Percentiles rank a stretch among this genome's conserved stretches.
Conservation (phyloP, 805 yeast species). For the Candida insectorum region DNA sequence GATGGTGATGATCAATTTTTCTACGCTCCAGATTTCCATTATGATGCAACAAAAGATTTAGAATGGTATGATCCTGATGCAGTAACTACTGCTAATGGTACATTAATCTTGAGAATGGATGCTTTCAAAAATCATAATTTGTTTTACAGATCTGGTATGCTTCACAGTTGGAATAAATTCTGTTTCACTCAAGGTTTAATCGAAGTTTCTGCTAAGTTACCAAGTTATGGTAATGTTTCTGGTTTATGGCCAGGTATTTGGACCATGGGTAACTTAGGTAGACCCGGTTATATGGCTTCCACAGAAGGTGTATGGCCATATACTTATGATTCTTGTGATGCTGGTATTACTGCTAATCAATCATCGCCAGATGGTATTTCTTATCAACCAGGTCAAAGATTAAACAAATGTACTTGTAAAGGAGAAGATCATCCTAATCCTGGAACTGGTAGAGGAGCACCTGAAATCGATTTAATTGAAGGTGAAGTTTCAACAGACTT, state of each 20-base stretch:
- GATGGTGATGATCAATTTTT: constrained; percentile 45
- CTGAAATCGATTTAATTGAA: constrained; percentile 87
- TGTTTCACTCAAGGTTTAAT: constrained; percentile 36
- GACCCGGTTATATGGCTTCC: constrained; percentile 36
- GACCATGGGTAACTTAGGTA: constrained; percentile 40
- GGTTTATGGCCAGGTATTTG: constrained; percentile 43
- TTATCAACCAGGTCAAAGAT: constrained; percentile 36
- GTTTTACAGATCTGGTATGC: constrained; percentile 38
- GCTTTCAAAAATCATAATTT: constrained; percentile 35
- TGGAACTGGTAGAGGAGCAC: constrained; percentile 39
- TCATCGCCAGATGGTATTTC: constrained; percentile 40
- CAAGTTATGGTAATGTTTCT: constrained; percentile 32
- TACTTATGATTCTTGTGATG: constrained; percentile 36
- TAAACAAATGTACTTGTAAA: constrained; percentile 32
- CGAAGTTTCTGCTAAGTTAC: constrained; percentile 30
- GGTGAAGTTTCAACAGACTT: constrained; percentile 63
- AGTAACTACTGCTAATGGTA: constrained; percentile 36
- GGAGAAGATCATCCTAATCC: constrained; percentile 37
- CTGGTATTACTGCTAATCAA: constrained; percentile 40
- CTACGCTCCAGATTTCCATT: constrained; percentile 37
- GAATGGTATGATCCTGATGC: constrained; percentile 47
- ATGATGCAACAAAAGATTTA: constrained; percentile 41
- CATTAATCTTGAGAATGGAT: constrained; percentile 33
- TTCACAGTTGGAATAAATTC: constrained; percentile 38
- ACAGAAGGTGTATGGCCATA: constrained; percentile 43